These are phyloP conservation scores for Syncephalastrum monosporum DNA, from an alignment of 371 early-diverging fungal genomes.

Conservation along the genomic window DNA sequence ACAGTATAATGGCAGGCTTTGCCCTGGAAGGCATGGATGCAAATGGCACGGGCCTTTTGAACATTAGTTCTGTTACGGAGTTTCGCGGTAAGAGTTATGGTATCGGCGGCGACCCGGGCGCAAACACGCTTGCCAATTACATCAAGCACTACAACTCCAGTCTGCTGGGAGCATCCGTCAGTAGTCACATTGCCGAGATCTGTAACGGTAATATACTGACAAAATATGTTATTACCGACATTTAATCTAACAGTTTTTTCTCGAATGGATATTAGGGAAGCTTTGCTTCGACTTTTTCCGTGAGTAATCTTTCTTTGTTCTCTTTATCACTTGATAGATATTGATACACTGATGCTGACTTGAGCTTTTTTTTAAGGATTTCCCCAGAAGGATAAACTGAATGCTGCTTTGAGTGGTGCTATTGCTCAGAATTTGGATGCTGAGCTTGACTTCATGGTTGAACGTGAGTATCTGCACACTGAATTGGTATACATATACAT, in stretches of 20 bases:
- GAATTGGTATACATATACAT: not conserved
- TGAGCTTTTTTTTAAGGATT: not conserved
- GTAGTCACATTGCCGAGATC: conserved; percentile 28
- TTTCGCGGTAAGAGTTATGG: conserved; percentile 46
- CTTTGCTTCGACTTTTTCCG: conserved; percentile 5
- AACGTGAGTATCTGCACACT: conserved; percentile 10
- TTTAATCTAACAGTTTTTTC: not conserved
- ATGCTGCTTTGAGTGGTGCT: conserved; percentile 44
- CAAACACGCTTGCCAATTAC: conserved; percentile 41
- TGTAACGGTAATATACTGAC: conserved; percentile 11
- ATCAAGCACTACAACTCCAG: conserved; percentile 34
- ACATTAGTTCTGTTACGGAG: conserved; percentile 21
- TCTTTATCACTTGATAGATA: not conserved
- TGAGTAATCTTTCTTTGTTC: not conserved
- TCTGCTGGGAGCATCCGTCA: conserved; percentile 33
- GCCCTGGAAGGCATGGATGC: conserved; percentile 21
- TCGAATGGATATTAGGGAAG: not conserved
- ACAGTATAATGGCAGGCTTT: conserved; percentile 34
- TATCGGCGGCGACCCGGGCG: conserved; percentile 43
- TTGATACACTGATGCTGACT: not conserved
- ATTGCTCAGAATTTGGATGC: conserved; percentile 32
- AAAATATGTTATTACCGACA: not conserved
- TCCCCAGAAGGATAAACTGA: conserved; percentile 18
- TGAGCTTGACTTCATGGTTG: conserved; percentile 36
- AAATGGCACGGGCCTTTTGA: conserved; percentile 11